phyloP scores from a whole-genome alignment of 139 green algal species.

The Bryopsis sp. region DNA sequence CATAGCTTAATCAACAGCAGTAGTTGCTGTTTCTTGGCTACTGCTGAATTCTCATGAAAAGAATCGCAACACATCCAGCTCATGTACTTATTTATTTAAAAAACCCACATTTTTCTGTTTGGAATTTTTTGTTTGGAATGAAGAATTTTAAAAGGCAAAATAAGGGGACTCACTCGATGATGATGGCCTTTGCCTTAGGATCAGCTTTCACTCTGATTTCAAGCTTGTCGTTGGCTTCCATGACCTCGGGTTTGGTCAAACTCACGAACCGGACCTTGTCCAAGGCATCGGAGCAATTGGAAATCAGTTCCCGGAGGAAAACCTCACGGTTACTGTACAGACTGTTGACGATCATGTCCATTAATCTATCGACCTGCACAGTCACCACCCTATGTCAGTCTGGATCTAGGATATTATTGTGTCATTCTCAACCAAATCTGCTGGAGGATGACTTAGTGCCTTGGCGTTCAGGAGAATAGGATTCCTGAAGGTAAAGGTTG shows the following conservation, averaged over 20 bases:
- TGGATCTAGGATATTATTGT: no score
- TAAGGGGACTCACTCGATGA: slow-evolving; percentile 69
- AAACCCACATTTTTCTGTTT: neutral
- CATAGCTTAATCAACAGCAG: no score
- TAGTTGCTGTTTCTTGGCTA: no score
- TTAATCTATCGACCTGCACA: slow-evolving; percentile 82
- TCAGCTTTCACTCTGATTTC: slow-evolving; percentile 86
- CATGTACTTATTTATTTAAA: no score
- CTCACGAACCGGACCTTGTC: slow-evolving; percentile 88
- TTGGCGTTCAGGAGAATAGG: no score
- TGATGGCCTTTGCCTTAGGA: slow-evolving; percentile 70
- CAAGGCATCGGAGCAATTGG: slow-evolving; percentile 89
- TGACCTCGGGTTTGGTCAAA: slow-evolving; percentile 44
- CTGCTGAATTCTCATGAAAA: no score
- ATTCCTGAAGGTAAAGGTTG: no score
- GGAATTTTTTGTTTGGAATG: neutral
- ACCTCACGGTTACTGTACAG: slow-evolving; percentile 94
- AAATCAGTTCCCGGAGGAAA: slow-evolving; percentile 86
- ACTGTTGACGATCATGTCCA: slow-evolving; percentile 99
- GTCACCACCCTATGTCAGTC: no score
- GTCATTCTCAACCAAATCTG: no score
- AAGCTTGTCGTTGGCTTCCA: slow-evolving; percentile 60
- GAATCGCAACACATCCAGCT: no score
- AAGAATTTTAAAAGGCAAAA: no score
- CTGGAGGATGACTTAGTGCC: no score